phyloP scores from a whole-genome alignment of 768 basidiomycete genomes.

The Russula sp. region DNA sequence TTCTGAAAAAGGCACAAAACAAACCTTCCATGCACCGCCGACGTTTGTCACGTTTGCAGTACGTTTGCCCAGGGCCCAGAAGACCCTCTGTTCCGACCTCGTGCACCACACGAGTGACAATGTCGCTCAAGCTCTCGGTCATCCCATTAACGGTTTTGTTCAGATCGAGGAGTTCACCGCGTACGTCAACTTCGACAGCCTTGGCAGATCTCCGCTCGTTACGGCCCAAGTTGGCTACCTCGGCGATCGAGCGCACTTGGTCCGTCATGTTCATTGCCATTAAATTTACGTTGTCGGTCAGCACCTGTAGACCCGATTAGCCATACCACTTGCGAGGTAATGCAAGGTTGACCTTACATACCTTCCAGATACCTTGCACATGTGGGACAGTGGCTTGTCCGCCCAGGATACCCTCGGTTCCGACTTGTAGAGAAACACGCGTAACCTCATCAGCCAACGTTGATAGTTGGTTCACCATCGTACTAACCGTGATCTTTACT shows the following conservation, averaged over 20 bases:
- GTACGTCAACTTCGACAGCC: slow-evolving; percentile 88
- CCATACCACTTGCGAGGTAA: background rate
- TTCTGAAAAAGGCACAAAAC: background rate
- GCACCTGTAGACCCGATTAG: slow-evolving; percentile 37
- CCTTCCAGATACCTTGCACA: slow-evolving; percentile 80
- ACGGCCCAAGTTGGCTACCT: slow-evolving; percentile 97
- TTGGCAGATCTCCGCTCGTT: slow-evolving; percentile 87
- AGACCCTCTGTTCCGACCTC: slow-evolving; percentile 97
- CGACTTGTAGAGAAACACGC: slow-evolving; percentile 79
- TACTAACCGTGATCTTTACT: slow-evolving; percentile 77
- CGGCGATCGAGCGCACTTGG: slow-evolving; percentile 88
- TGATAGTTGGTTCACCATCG: slow-evolving; percentile 84
- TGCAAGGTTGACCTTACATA: too few relatives aligned
- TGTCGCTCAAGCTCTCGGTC: slow-evolving; percentile 83
- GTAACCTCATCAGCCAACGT: slow-evolving; percentile 82
- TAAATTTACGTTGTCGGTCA: slow-evolving; percentile 81
- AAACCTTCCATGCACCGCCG: slow-evolving; percentile 90
- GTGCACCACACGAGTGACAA: slow-evolving; percentile 83
- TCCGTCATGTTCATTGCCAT: slow-evolving; percentile 91
- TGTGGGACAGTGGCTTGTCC: slow-evolving; percentile 85
- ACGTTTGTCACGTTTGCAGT: slow-evolving; percentile 88
- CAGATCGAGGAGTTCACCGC: slow-evolving; percentile 87
- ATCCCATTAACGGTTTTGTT: slow-evolving; percentile 95
- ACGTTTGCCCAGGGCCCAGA: slow-evolving; percentile 91
- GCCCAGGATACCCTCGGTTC: slow-evolving; percentile 82